A percentile compares a stretch with the other conserved stretches of the same genome.
phyloP scores from a whole-genome alignment of 768 basidiomycete species.

The Imleria badia region DNA sequence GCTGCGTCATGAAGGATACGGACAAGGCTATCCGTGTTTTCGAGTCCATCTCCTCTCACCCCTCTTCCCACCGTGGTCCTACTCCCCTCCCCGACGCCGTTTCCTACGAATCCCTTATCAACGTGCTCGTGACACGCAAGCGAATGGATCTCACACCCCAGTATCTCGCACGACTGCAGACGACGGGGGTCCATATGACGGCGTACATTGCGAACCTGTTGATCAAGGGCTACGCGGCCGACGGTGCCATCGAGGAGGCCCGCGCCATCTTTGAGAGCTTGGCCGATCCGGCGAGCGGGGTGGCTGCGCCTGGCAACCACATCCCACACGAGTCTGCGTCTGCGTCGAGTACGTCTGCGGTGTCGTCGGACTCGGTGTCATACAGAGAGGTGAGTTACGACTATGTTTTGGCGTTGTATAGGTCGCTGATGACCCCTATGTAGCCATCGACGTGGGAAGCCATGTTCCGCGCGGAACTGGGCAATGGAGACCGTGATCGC shows the following conservation, averaged over 20 bases:
- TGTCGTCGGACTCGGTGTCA: conserved; percentile 42
- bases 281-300: conserved; percentile 75
- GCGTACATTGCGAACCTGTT: conserved; percentile 86
- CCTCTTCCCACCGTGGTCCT: conserved; percentile 36
- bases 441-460: conserved; percentile 93
- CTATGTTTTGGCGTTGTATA: not conserved
- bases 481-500: conserved; percentile 66
- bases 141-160: conserved; percentile 73
- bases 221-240: conserved; percentile 63
- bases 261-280: conserved; percentile 78
- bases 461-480: conserved; percentile 92
- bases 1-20: conserved; percentile 75
- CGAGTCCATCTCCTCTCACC: conserved; percentile 63
- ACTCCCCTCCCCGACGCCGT: conserved; percentile 70
- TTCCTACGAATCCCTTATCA: conserved; percentile 87
- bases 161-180: conserved; percentile 62
- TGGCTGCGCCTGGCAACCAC: conserved; percentile 90
- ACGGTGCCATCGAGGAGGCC: conserved; percentile 68
- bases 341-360: conserved; percentile 31
- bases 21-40: conserved; percentile 76
- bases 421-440: not conserved
- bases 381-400: conserved; percentile 29
- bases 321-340: conserved; percentile 53
- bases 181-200: conserved; percentile 77
- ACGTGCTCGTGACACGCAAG: conserved; percentile 75